Evolutionary conservation across 169 alveolate species (phyloP).

Genomic region (Plasmodium vivax): DNA sequence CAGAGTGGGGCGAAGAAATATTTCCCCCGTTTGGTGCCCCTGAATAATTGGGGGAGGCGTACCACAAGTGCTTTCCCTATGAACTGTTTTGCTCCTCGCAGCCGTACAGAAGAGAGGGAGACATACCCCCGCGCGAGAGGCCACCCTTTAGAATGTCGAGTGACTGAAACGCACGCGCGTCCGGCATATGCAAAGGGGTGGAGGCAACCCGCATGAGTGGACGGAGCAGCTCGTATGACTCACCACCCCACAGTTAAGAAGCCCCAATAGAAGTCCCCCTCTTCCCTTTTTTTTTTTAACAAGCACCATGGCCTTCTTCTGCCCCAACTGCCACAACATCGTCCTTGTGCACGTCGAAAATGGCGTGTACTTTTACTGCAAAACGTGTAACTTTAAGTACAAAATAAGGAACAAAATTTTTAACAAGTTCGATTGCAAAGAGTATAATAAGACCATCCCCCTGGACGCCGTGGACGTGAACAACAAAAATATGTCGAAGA

Average conservation of each 20-base stretch:
- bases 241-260: background rate
- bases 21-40: background rate
- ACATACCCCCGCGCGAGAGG: background rate
- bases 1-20: background rate
- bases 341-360: conserved; percentile 53
- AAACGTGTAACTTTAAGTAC: conserved; percentile 56
- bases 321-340: conserved; percentile 79
- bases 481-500: conserved; percentile 72
- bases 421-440: conserved; percentile 41
- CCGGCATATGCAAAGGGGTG: background rate
- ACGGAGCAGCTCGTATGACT: background rate
- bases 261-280: background rate
- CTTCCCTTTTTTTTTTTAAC: background rate
- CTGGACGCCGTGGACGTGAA: conserved; percentile 70
- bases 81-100: background rate
- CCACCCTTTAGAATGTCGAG: background rate
- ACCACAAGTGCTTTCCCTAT: background rate
- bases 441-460: conserved; percentile 41
- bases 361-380: conserved; percentile 62
- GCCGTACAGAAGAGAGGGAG: background rate
- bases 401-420: conserved; percentile 66
- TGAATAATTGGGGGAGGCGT: background rate
- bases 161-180: background rate
- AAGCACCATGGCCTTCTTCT: conserved; percentile 77
- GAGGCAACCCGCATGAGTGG: background rate